Base-by-base conservation (phyloP, 1,284 basidiomycete species). In the Neonothopanus nambi region DNA sequence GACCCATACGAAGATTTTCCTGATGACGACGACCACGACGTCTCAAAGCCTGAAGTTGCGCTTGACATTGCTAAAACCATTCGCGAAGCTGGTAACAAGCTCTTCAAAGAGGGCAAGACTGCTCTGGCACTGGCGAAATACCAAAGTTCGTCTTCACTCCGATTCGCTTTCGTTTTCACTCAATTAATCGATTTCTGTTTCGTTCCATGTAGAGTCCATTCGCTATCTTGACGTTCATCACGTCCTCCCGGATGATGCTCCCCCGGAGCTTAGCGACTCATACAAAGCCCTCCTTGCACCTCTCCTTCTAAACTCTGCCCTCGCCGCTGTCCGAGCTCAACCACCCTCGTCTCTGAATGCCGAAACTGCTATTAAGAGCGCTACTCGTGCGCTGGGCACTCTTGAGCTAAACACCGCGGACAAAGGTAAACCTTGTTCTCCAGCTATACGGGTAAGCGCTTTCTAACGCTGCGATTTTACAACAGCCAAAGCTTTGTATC, bases 141-240 rank as follows among this genome's bases (percentile, higher is more conserved):
- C 68, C 84, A 89, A 67, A 95, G 88, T 90, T 57, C 48, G 74
- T 70, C 2, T 18, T 12, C 42, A 40, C 20, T 13, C 42, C 11
- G 45, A 33, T 4, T 9, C 30, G 13, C 13, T 11, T 13, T 3
- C 9, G 8, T 33, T 4, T 11, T 43, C 12, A 35, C 48, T 33
- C 28, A 41, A n/a, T 30, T 35, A 21, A 0, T 28, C 57, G 37
- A 33, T n/a, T 50, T 26, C 13, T 20, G 33, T 37, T 55, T 40
- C 45, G 17, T 36, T 23, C n/a, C 33, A 40, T 13, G 47, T 63
- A 91, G 89, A 98, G 76, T 88, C 93, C 1, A 72, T 97, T 51
- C 85, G 95, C 50, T 98, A 98, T 74, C 81, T 98, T 21, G 91
- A 97, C 66, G 77, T 87, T 20, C 89, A 97, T 70, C 83, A 83